These are phyloP conservation scores for Oryza glumipatula DNA, from an alignment of 176 grass and related monocot genomes.

Conservation along the genomic window DNA sequence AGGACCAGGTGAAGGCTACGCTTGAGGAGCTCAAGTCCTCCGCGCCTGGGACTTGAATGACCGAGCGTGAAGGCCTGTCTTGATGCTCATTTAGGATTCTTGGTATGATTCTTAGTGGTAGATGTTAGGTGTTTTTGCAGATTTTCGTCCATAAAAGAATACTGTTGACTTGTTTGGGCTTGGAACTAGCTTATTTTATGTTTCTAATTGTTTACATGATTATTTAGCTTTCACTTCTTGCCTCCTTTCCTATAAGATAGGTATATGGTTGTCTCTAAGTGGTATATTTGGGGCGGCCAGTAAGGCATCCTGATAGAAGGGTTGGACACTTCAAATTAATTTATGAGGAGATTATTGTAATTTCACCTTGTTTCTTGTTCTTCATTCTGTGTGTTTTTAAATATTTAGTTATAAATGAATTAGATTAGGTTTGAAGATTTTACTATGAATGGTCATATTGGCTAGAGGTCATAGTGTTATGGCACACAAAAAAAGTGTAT, in stretches of 20 bases:
- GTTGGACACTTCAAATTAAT: slow-evolving; percentile 23
- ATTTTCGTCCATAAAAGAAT: slow-evolving; percentile 55
- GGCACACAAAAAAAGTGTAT: not conserved
- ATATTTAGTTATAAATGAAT: not conserved
- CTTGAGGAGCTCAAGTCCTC: slow-evolving; percentile 78
- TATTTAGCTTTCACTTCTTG: slow-evolving; percentile 15
- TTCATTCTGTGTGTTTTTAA: not conserved
- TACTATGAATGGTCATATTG: slow-evolving; percentile 2
- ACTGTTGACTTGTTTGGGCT: slow-evolving; percentile 38
- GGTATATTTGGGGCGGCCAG: slow-evolving; percentile 15
- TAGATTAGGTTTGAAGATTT: not conserved
- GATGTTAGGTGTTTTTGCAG: slow-evolving; percentile 36
- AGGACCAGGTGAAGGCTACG: slow-evolving; percentile 65
- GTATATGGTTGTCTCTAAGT: slow-evolving; percentile 17
- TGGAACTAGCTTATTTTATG: slow-evolving; percentile 42
- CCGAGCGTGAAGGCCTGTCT: slow-evolving; percentile 28
- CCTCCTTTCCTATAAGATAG: slow-evolving; percentile 30
- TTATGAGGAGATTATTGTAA: slow-evolving; percentile 24
- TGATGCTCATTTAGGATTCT: slow-evolving; percentile 44
- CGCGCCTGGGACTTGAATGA: slow-evolving; percentile 47
- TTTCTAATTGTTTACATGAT: slow-evolving; percentile 54
- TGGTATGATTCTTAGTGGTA: slow-evolving; percentile 40
- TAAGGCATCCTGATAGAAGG: slow-evolving; percentile 30
- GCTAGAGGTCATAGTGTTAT: not conserved
- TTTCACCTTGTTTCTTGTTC: slow-evolving; percentile 10